These are phyloP conservation scores for Cryptococcus sp. DNA, from an alignment of 1,284 basidiomycete genomes.

Conservation along the genomic window DNA sequence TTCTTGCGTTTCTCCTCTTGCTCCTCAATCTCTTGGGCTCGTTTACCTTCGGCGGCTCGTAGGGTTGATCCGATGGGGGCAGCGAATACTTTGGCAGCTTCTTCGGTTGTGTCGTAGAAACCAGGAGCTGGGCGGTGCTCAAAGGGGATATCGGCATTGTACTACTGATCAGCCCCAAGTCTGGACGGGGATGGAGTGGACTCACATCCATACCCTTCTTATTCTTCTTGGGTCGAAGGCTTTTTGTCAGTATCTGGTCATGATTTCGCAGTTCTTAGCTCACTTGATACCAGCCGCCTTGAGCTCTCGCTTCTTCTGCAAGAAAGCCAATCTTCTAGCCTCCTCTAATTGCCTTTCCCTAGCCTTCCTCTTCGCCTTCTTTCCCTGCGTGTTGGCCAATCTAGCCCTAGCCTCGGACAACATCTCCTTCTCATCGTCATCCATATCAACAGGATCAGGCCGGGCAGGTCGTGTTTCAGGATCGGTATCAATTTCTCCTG, in stretches of 20 bases:
- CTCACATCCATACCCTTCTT: conserved; percentile 94
- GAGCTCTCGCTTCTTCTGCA: conserved; percentile 97
- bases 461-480: conserved; percentile 97
- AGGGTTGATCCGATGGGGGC: conserved; percentile 91
- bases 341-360: conserved; percentile 95
- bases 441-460: conserved; percentile 99
- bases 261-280: conserved; percentile 29
- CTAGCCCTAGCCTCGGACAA: conserved; percentile 96
- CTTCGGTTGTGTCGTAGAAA: conserved; percentile 95
- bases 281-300: conserved; percentile 97
- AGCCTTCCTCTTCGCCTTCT: conserved; percentile 98
- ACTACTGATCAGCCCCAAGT: conserved; percentile 52
- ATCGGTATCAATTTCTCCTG: conserved; percentile 98
- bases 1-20: conserved; percentile 72
- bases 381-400: conserved; percentile 98
- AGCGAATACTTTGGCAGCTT: conserved; percentile 78
- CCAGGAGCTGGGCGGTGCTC: conserved; percentile 93
- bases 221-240: conserved; percentile 72
- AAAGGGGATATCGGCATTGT: conserved; percentile 97
- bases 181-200: conserved; percentile 9
- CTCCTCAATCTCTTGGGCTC: conserved; percentile 67
- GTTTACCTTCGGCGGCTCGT: conserved; percentile 82
- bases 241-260: conserved; percentile 12
- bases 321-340: conserved; percentile 83
- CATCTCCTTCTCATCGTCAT: conserved; percentile 99